These are phyloP conservation scores for Verticillium tricorpus DNA, from an alignment of 2,329 filamentous ascomycete genomes.

Conservation along the genomic window DNA sequence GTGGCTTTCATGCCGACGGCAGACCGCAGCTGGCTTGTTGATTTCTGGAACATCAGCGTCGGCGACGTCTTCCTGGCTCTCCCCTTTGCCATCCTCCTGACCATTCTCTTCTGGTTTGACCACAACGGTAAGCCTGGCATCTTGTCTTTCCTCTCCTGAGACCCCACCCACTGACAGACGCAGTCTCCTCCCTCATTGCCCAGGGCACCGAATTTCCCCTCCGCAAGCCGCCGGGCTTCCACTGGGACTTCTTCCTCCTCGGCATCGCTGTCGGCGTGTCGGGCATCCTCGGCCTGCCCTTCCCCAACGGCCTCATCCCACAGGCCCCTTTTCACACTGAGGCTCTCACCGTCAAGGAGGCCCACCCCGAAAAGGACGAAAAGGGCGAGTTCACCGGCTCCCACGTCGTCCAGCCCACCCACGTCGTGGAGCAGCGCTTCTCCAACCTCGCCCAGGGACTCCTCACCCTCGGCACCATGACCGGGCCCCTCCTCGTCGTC, in stretches of 20 bases:
- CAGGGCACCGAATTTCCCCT: conserved; percentile 81
- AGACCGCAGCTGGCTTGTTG: conserved; percentile 70
- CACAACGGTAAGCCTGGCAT: conserved; percentile 62
- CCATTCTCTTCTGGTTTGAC: conserved; percentile 84
- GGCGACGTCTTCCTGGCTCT: conserved; percentile 76
- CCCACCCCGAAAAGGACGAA: conserved; percentile 48
- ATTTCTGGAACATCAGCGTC: conserved; percentile 73
- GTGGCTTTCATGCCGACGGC: conserved; percentile 75
- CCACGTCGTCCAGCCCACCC: conserved; percentile 45
- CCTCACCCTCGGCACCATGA: conserved; percentile 75
- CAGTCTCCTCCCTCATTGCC: conserved; percentile 76
- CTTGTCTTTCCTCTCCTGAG: background rate
- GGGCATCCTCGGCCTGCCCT: conserved; percentile 71
- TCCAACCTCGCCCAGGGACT: conserved; percentile 77
- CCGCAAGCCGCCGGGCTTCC: conserved; percentile 75
- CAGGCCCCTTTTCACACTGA: conserved; percentile 81
- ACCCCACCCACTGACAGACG: background rate
- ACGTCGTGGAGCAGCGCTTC: conserved; percentile 73
- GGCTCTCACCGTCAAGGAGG: conserved; percentile 63
- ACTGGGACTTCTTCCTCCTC: conserved; percentile 80
- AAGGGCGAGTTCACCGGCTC: conserved; percentile 52
- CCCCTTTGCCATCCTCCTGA: conserved; percentile 80
- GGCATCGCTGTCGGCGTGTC: conserved; percentile 73
- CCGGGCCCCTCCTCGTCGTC: conserved; percentile 66
- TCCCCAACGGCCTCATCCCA: conserved; percentile 78